Base-by-base conservation (phyloP, 306 rosid species). In the Begonia loranthoides region DNA sequence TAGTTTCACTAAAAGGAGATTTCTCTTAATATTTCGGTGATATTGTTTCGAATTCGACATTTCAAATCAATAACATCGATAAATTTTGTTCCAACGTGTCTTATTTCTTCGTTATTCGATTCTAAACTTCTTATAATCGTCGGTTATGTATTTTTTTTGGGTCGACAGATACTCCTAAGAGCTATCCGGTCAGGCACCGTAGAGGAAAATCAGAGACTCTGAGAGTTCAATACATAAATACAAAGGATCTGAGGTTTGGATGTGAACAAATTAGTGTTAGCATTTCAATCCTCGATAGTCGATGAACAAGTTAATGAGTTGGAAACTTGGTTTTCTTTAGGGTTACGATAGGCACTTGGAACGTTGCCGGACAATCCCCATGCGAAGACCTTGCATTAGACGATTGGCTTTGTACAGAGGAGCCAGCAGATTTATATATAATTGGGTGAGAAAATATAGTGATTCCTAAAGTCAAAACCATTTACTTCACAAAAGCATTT, bases 131-230 rank as follows among this genome's bases (percentile, higher is more conserved):
- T 52, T 49, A 17, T 14, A 50, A 22, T 61, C 47, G 11, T 52
- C 33, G 49, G 52, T 61, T n/a, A n/a, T n/a, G n/a, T n/a, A n/a
- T n/a, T n/a, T n/a, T n/a, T n/a, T n/a, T 56, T 52, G 73, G 50
- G 49, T 28, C 1, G 72, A 56, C 83, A 82, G 94, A 76, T 69
- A 62, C 73, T 62, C 54, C 73, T 39, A 74, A 61, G 73, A 67
- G 74, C 22, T 64, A 54, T 58, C 75, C 54, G 63, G 48, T 51
- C 46, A 63, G 73, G 56, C 99, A 90, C 62, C 70, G 79, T 71
- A 81, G 99, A 61, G 95, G 99, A 53, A 90, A 90, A 69, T 90
- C 99, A 6, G 99, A 90, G 69, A 90, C 99, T 56, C 64, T 80
- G 61, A 94, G 99, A 15, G 94, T 60, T 60, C 99, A 90, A 86